Base-by-base conservation (phyloP, 257 asterid species). In the Salvia rosmarinus region DNA sequence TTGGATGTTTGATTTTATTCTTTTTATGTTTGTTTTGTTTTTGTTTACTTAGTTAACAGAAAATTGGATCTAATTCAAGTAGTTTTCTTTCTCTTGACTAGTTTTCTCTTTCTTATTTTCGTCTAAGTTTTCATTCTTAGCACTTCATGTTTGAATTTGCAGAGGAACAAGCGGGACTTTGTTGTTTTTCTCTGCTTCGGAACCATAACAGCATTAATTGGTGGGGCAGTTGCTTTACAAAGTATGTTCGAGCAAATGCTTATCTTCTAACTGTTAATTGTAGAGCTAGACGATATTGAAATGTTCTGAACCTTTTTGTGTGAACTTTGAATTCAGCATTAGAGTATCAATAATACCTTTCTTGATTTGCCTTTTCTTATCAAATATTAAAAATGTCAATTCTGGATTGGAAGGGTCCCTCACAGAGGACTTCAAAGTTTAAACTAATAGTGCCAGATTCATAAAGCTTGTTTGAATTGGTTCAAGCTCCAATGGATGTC, bases 121-220 rank as follows among this genome's bases (percentile, higher is more conserved):
- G 25, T 34, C 60, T 28, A 54, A 9, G 32, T 25, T 71, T 43
- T 34, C 11, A 44, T 67, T 70, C 50, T 39, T 62, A 4, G 55
- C 65, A 21, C 51, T 78, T 44, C 20, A 8, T 61, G 55, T 54
- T 39, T 79, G 78, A 67, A 50, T 67, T 71, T 82, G 87, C 89
- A 94, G 99, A 88, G 88, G 81, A 94, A 94, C 82, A 94, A 84
- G 84, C 73, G 99, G 47, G 96, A 91, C 77, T 91, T 94, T 64
- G 87, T 89, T 70, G n/a, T n/a, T 85, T 70, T 94, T 60, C 87
- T 91, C 71, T 83, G 82, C 81, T 20, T 94, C n/a, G n/a, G 97
- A 75, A 79, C 90, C 51, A 40, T 61, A 71, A 88, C 99, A 39
- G 85, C 99, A 63, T 72, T 75, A 23, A 28, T 76, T 78, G 84